A percentile compares a stretch with the other conserved stretches of the same genome.
These are phyloP conservation scores for Eucalyptus fibrosa DNA, from an alignment of 345 rosid genomes.

Conservation along the genomic window DNA sequence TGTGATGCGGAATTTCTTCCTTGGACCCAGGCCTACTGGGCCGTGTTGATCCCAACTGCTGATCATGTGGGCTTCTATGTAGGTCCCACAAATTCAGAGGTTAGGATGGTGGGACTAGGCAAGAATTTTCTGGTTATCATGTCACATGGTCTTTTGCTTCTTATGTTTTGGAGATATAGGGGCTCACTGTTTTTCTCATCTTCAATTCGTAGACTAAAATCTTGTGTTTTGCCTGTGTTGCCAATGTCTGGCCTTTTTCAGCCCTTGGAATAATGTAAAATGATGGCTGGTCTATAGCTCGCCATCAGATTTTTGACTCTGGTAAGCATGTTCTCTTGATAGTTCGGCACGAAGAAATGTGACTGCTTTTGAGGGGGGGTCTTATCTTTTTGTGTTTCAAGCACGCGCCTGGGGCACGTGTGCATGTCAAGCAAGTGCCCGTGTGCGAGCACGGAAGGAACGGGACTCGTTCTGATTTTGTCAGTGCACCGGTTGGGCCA, in stretches of 20 bases:
- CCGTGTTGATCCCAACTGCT: not conserved
- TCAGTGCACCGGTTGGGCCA: not conserved
- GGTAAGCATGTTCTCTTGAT: not conserved
- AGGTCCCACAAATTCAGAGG: not conserved
- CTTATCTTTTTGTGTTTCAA: not conserved
- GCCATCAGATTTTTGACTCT: not conserved
- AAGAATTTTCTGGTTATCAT: fast-evolving
- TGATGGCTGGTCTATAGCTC: not conserved
- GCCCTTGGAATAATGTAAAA: not conserved
- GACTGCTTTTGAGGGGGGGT: not conserved
- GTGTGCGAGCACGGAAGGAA: fast-evolving
- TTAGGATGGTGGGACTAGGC: not conserved
- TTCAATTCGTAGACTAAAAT: not conserved
- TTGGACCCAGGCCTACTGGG: not conserved
- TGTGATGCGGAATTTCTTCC: not conserved
- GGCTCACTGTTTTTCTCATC: not conserved
- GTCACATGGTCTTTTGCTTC: not conserved
- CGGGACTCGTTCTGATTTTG: not conserved
- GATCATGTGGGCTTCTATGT: fast-evolving
- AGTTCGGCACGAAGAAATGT: not conserved
- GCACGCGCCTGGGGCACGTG: not conserved
- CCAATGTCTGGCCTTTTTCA: not conserved
- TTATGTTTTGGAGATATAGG: not conserved
- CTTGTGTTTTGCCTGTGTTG: not conserved
- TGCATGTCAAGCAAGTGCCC: not conserved